Evolutionary conservation across 2,329 filamentous ascomycete genomes (phyloP).

Genomic region (Hymenoscyphus scutula): DNA sequence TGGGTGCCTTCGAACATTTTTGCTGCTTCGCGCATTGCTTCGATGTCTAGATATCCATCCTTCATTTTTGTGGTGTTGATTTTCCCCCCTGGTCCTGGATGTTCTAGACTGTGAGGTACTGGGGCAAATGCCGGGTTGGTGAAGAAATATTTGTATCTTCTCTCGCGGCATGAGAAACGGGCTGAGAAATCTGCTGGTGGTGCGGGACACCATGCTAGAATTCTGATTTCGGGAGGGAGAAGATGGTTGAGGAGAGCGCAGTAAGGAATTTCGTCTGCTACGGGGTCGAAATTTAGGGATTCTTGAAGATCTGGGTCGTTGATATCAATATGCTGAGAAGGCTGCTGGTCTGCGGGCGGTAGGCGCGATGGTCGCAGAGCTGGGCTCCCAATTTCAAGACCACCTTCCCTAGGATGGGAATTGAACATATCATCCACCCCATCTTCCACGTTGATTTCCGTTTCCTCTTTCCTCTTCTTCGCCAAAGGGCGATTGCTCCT

Average conservation of each 20-base stretch:
- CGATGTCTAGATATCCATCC: constrained; percentile 82
- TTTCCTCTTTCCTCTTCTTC: constrained; percentile 28
- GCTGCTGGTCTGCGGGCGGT: constrained; percentile 16
- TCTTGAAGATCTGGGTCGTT: constrained; percentile 33
- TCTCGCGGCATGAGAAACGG: constrained; percentile 86
- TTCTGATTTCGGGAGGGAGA: constrained; percentile 82
- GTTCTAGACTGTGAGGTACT: constrained; percentile 52
- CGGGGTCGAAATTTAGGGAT: constrained; percentile 56
- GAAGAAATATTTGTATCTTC: constrained; percentile 96
- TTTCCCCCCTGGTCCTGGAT: constrained; percentile 24
- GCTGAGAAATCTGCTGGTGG: constrained; percentile 81
- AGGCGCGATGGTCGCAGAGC: constrained; percentile 25
- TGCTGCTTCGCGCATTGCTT: constrained; percentile 80
- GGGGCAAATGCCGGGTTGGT: constrained; percentile 86
- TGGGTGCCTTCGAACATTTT: constrained; percentile 77
- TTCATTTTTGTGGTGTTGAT: constrained; percentile 39
- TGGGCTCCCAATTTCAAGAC: constrained; percentile 30
- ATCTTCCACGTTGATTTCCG: constrained; percentile 15
- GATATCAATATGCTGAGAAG: constrained; percentile 22
- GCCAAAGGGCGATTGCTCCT: constrained; percentile 71
- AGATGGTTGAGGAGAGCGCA: constrained; percentile 80
- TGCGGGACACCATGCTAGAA: constrained; percentile 88
- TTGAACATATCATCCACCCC: constrained; percentile 22
- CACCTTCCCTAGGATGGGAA: constrained; percentile 27
- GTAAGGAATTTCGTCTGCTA: constrained; percentile 82